Conservation (phyloP, 108 stramenopile species). For the Schizochytrium sp. region DNA sequence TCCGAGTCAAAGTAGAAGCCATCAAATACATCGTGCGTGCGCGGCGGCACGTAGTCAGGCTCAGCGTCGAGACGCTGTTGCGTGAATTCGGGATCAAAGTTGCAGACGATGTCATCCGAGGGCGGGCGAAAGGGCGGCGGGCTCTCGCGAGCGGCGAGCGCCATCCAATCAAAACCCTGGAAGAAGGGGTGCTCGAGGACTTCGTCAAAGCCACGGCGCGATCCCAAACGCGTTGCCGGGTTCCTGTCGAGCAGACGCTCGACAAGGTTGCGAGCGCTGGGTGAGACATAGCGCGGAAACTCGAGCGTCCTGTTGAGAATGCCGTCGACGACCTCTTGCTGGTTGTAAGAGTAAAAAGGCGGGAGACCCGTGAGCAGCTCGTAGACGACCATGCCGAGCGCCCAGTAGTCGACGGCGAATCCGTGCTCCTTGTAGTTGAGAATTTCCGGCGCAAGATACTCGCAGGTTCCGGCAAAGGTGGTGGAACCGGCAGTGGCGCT, state of each 20-base stretch:
- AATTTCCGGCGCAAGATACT: constrained; percentile 76
- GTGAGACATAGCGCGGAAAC: not conserved
- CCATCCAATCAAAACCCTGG: constrained; percentile 70
- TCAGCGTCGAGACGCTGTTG: not conserved
- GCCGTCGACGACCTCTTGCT: constrained; percentile 83
- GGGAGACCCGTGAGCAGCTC: constrained; percentile 91
- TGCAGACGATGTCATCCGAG: not conserved
- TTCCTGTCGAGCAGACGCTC: constrained; percentile 74
- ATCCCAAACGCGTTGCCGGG: constrained; percentile 70
- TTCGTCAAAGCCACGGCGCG: constrained; percentile 62
- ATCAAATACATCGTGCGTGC: not conserved
- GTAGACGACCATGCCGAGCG: constrained; percentile 76
- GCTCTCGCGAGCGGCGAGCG: constrained; percentile 66
- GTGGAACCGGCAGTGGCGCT: constrained; percentile 23
- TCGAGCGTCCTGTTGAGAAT: constrained; percentile 55
- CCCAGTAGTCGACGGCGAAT: constrained; percentile 94
- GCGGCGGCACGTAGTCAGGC: not conserved
- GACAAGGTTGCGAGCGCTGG: not conserved
- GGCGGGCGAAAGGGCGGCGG: constrained; percentile 82
- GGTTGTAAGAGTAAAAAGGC: constrained; percentile 72
- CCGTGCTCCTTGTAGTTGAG: constrained; percentile 82
- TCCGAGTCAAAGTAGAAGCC: constrained; percentile 13
- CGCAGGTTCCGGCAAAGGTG: constrained; percentile 51
- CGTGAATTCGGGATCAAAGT: constrained; percentile 22
- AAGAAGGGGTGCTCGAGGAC: constrained; percentile 83